Base-by-base conservation (phyloP, 768 basidiomycete genomes). In the Russula sp. region DNA sequence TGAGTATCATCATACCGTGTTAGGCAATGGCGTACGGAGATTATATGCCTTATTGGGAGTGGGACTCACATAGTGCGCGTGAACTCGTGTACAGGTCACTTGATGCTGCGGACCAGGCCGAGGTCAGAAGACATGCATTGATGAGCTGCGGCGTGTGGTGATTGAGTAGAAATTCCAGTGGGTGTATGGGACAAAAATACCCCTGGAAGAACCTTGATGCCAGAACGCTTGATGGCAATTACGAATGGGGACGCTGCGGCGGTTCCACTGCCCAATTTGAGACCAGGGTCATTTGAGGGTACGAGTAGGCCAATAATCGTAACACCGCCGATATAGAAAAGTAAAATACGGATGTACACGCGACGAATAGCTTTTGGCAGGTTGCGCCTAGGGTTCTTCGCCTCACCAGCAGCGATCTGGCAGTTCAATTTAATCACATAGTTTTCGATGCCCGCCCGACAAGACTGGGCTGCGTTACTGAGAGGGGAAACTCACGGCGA, bases 91-190 rank as follows among this genome's bases (percentile, higher is more conserved):
- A 96, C 52, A 97, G 74, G 73, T 96, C 93, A 73, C 88, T 90
- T 26, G 87, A 88, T 6, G 90, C 92, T 38, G 94, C 94, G 28
- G 94, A 96, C 88, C 91, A 94, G 6, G 94, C 94, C 3, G 93
- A 92, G 44, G 89, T 92, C 67, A 98, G 76, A 16, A 96, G 79
- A 73, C 84, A 86, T 3, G 88, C 90, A 71, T 92, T 93, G 72
- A 92, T 91, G 44, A 92, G 78, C 87, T 89, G 32, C 20, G 16
- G 36, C 24, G 28, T 42, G 24, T 36, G n/a, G 36, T 7, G 51
- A 52, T 51, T 24, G 28, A 49, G 13, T 11, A 8, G 14, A 18
- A 1, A 48, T 22, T 26, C 32, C n/a, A 10, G 34, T 38, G 4
- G 36, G 34, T 7, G n/a, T 65, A 55, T 69, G 70, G 72, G 71